Conservation (phyloP, 2,329 filamentous ascomycete genomes). For the Emericellopsis atlantica region DNA sequence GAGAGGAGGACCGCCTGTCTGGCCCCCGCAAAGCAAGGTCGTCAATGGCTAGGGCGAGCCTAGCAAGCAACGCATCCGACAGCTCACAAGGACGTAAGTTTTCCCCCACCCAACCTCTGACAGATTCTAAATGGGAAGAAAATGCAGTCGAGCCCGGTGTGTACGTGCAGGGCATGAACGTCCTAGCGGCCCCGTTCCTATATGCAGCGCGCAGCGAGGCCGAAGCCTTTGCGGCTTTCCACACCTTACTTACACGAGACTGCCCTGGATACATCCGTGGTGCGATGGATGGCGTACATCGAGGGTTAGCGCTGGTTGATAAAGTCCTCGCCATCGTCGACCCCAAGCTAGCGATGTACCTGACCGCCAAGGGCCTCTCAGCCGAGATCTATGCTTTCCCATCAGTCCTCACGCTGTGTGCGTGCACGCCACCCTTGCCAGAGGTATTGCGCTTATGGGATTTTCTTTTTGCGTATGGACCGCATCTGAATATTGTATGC, state of each 20-base stretch:
- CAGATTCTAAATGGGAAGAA: not conserved
- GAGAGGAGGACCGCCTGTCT: conserved; percentile 28
- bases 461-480: conserved; percentile 90
- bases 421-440: conserved; percentile 86
- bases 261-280: conserved; percentile 90
- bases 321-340: conserved; percentile 87
- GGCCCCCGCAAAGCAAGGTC: conserved; percentile 17
- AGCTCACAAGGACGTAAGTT: conserved; percentile 1
- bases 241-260: conserved; percentile 75
- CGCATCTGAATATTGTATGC: conserved; percentile 88
- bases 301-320: conserved; percentile 81
- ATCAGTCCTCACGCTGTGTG: conserved; percentile 85
- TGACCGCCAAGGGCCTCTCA: conserved; percentile 75
- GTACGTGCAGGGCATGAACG: conserved; percentile 99
- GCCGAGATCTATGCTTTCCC: conserved; percentile 96
- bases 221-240: conserved; percentile 86
- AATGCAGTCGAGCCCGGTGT: conserved; percentile 51
- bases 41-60: conserved; percentile 9
- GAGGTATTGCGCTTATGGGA: conserved; percentile 94
- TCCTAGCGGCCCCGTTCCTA: conserved; percentile 86
- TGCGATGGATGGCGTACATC: conserved; percentile 95
- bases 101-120: no score
- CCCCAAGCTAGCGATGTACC: conserved; percentile 70
- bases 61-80: conserved; percentile 6
- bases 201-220: conserved; percentile 91